These are phyloP conservation scores for Skeletonema tropicum DNA, from an alignment of 108 stramenopile genomes.

Conservation along the genomic window DNA sequence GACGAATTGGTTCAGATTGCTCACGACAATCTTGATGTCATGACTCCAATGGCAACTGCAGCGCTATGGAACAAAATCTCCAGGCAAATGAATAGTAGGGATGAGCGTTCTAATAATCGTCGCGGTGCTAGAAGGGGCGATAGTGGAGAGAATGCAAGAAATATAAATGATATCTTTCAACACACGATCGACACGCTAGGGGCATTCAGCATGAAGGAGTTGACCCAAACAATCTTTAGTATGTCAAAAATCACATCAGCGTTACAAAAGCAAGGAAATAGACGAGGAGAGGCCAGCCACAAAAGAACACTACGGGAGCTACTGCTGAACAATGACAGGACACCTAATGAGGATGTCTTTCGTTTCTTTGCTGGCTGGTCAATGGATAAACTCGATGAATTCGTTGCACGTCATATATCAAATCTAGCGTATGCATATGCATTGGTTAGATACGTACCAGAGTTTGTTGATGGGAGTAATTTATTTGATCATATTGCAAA, in stretches of 20 bases:
- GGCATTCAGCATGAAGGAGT: neutral
- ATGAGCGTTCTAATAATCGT: too few species aligned
- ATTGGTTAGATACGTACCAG: neutral
- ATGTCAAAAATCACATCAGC: neutral
- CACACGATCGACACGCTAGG: neutral
- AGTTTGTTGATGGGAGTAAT: constrained; percentile 3
- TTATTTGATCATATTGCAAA: constrained; percentile 8
- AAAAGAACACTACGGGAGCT: neutral
- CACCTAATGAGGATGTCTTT: neutral
- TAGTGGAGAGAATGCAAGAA: too few species aligned
- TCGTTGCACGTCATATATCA: neutral
- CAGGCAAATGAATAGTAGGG: too few species aligned
- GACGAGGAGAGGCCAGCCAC: neutral
- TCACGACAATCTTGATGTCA: too few species aligned
- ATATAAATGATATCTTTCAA: too few species aligned
- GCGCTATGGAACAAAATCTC: too few species aligned
- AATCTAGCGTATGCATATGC: constrained; percentile 11
- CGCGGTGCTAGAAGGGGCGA: too few species aligned
- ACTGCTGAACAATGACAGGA: neutral
- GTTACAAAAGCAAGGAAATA: neutral
- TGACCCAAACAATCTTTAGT: too few species aligned
- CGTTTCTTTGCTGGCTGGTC: neutral
- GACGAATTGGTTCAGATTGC: too few species aligned
- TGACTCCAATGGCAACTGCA: too few species aligned
- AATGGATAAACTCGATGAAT: neutral